Percentiles rank a stretch among this genome's conserved stretches.
phyloP scores from a whole-genome alignment of 2,329 filamentous ascomycete species.

The Epichloe hybrida region DNA sequence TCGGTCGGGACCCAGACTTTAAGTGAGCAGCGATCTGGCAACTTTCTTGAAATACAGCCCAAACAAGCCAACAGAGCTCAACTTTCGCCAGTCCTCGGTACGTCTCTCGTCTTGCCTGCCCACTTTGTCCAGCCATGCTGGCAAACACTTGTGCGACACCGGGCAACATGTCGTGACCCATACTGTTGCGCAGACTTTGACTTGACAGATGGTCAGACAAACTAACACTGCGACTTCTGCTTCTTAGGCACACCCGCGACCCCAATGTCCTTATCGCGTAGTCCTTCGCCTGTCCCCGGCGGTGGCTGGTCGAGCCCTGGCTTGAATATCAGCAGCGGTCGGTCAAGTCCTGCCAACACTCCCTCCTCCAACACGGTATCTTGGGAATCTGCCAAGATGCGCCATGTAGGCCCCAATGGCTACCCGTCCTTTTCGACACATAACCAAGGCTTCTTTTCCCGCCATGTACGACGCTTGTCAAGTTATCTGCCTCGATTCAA shows the following conservation, averaged over 20 bases:
- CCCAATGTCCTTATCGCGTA: conserved; percentile 74
- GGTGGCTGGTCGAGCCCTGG: conserved; percentile 84
- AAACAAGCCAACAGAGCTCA: conserved; percentile 16
- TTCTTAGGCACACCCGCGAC: conserved; percentile 38
- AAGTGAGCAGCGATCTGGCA: conserved; percentile 18
- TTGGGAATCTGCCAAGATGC: conserved; percentile 74
- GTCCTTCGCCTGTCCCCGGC: conserved; percentile 69
- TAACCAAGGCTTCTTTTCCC: conserved; percentile 76
- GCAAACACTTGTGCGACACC: background rate
- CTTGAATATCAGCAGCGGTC: conserved; percentile 58
- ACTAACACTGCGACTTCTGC: conserved; percentile 1
- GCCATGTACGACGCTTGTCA: conserved; percentile 70
- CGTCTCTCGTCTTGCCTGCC: conserved; percentile 14
- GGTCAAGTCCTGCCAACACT: conserved; percentile 48
- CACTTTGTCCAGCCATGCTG: background rate
- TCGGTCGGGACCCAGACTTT: conserved; percentile 23
- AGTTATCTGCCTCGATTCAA: conserved; percentile 65
- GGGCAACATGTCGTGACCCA: conserved; percentile 3
- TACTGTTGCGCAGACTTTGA: conserved; percentile 9
- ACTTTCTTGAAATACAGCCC: conserved; percentile 18
- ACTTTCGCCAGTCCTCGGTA: conserved; percentile 45
- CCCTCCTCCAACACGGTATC: conserved; percentile 46
- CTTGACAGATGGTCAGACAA: conserved; percentile 11
- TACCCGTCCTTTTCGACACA: conserved; percentile 70
- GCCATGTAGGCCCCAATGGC: conserved; percentile 57